These are phyloP conservation scores for Phytophthora litchii DNA, from an alignment of 352 stramenopile genomes.

Conservation along the genomic window DNA sequence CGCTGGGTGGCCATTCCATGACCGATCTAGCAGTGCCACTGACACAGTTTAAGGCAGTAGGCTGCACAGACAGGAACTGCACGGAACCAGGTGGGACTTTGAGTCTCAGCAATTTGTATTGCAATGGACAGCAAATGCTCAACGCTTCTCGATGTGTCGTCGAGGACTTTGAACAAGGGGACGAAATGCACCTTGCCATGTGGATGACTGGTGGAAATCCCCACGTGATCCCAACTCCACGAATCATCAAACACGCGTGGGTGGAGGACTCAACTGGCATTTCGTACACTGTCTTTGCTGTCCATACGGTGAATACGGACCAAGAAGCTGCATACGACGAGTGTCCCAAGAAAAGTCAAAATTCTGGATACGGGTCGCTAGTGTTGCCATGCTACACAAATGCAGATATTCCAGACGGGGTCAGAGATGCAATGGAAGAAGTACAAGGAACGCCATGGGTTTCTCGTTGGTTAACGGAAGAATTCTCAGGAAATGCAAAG, in stretches of 20 bases:
- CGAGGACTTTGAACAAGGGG: conserved; percentile 5
- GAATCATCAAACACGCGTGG: conserved; percentile 19
- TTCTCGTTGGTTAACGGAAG: conserved; percentile 17
- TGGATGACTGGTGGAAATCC: conserved; percentile 38
- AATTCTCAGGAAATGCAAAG: neutral
- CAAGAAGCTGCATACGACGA: conserved; percentile 18
- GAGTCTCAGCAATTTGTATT: conserved; percentile 25
- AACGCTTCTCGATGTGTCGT: conserved; percentile 21
- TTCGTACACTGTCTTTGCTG: conserved; percentile 23
- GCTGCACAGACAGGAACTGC: conserved; percentile 25
- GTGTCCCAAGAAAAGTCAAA: conserved; percentile 8
- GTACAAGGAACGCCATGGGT: conserved; percentile 21
- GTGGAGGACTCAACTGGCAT: neutral
- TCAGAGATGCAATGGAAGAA: conserved; percentile 7
- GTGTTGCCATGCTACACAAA: conserved; percentile 25
- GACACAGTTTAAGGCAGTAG: conserved; percentile 18
- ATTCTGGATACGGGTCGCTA: conserved; percentile 25
- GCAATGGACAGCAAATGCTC: conserved; percentile 33
- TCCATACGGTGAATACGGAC: conserved; percentile 20
- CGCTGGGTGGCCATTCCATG: conserved; percentile 23
- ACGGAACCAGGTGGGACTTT: conserved; percentile 8
- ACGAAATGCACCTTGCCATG: conserved; percentile 21
- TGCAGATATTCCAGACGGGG: neutral
- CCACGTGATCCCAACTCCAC: conserved; percentile 12
- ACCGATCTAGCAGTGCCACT: conserved; percentile 29